Evolutionary conservation across 805 yeast genomes (phyloP).

Genomic region (Clavispora santaluciae): DNA sequence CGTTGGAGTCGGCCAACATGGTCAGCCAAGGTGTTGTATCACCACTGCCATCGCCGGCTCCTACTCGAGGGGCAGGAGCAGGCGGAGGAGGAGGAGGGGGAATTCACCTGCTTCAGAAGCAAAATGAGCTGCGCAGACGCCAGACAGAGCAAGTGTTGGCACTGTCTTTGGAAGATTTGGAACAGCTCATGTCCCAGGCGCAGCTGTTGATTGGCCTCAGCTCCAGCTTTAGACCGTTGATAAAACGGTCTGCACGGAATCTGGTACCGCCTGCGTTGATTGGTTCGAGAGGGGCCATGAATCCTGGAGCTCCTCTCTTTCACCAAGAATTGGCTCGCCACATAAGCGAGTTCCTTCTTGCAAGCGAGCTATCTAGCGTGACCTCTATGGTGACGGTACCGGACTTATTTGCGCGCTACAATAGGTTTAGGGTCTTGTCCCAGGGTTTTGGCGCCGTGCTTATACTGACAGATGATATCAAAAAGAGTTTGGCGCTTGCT

Average conservation of each 20-base stretch:
- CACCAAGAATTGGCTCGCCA: conserved; percentile 73
- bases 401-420: conserved; percentile 40
- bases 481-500: conserved; percentile 55
- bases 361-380: conserved; percentile 22
- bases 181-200: conserved; percentile 72
- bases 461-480: conserved; percentile 65
- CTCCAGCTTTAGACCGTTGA: conserved; percentile 10
- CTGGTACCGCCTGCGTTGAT: conserved; percentile 11
- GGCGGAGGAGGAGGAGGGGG: conserved; percentile 47
- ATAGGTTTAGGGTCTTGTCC: conserved; percentile 28
- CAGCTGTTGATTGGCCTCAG: conserved; percentile 57
- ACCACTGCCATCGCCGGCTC: not conserved
- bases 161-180: conserved; percentile 70
- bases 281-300: conserved; percentile 15
- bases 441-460: conserved; percentile 55
- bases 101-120: conserved; percentile 61
- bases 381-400: conserved; percentile 38
- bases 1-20: conserved; percentile 26
- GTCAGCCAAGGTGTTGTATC: conserved; percentile 7
- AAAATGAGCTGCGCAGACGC: conserved; percentile 49
- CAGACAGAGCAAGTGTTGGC: conserved; percentile 59
- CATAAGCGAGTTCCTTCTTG: conserved; percentile 61
- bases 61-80: conserved; percentile 1
- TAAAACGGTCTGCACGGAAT: conserved; percentile 4
- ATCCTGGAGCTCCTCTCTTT: conserved; percentile 22